Evolutionary conservation across 495 filamentous ascomycete genomes (phyloP), one percentile per base, ranked within the genome.

Genomic region (Entonaema liquescens): DNA sequence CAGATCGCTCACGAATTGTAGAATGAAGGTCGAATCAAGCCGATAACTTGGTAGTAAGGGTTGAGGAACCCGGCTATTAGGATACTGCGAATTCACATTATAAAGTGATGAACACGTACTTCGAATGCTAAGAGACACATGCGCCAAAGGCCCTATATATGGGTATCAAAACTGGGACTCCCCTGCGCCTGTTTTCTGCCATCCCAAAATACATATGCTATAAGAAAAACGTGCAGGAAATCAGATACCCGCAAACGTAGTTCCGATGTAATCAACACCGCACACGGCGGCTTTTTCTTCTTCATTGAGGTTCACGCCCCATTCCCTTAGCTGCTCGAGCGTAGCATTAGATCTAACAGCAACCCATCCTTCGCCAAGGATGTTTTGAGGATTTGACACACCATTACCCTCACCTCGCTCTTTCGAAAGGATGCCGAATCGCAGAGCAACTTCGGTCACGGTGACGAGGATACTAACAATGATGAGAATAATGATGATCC

Each of bases 401-500:
- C 40, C 58, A 13, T 75, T 64, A 11, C 70, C 65, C 33, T 71
- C 76, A 13, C 73, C 76, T 69, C 79, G 84, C 40, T 77, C 79
- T 72, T 77, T 82, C 6, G 78, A 83, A 47, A 98, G 79, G 19
- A 99, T 90, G 21, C 86, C 91, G 77, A 98, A 98, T 12, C 96
- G 85, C 44, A 99, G 82, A 57, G 90, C 88, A 17, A 98, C 95
- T 81, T 99, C 95, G 4, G 89, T 90, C 49, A 90, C 92, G 0
- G 95, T 99, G 19, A 99, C 93, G 40, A 91, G 79, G 74, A 99
- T 98, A 73, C 90, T 93, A 61, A 98, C 82, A 44, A 96, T 71
- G 73, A 99, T 99, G 9, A 99, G 86, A 33, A 96, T 84, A 72
- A 99, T 99, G 76, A 98, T 94, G 73, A 99, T 98, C 95, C 94